Evolutionary conservation across 1,284 basidiomycete species (phyloP), one percentile per base, ranked within the genome.

Genomic region (Baeospora myosura): DNA sequence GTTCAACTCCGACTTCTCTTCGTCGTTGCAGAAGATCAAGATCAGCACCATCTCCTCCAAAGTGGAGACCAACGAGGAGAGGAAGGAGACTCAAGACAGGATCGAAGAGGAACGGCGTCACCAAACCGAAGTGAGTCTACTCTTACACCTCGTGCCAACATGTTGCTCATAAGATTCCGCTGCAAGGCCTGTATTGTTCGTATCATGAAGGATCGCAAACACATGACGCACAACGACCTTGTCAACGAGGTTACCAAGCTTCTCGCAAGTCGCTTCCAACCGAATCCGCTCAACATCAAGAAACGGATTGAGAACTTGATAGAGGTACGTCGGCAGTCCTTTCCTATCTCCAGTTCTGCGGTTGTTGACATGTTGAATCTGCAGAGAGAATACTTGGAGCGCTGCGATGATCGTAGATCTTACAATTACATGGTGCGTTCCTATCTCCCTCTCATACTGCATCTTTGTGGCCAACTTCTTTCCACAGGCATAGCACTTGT

Each of bases 171-270:
- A 40, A 48, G 23, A 25, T 20, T 11, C 14, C 26, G 30, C 11
- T 30, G 32, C 20, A 51, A 96, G 91, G 94, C 94, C 1, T 97
- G 91, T 56, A 88, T 98, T 47, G 96, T 98, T 18, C 82, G 96
- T 29, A 84, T 98, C 28, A 98, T 99, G 96, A 98, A 99, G 68
- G 85, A 92, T 57, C 71, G 94, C 47, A 98, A 98, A 61, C 76
- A 77, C 43, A 82, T 98, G 78, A 65, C 71, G 4, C 93, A 98
- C 59, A 90, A 84, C 48, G 92, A 95, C 46, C 74, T 99, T 12
- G 74, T 98, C 43, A 86, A 86, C 52, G 94, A 98, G 62, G 91
- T 93, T 20, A 89, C 90, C 28, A 76, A 80, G 12, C 95, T 98
- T 57, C 66, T 99, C 2, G 69, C 84, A 10, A 69, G 68, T 45